phyloP scores from a whole-genome alignment of 2,329 filamentous ascomycete species.

The Trichoderma simmonsii region DNA sequence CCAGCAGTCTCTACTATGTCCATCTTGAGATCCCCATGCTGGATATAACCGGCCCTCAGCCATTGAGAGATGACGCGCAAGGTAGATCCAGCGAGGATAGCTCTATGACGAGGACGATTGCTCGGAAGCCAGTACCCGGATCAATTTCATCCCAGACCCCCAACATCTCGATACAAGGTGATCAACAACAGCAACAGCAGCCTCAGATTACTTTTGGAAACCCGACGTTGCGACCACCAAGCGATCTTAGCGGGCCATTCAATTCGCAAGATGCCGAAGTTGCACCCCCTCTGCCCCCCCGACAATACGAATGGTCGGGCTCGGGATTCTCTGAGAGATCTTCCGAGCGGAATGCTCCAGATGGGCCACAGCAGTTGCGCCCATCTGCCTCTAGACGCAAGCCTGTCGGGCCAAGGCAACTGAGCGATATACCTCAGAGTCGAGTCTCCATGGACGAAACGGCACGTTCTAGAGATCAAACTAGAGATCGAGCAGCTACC shows the following conservation, averaged over 20 bases:
- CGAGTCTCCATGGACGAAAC: background rate
- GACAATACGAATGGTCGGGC: constrained; percentile 15
- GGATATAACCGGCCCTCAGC: constrained; percentile 40
- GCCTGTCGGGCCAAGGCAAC: constrained; percentile 28
- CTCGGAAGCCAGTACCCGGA: constrained; percentile 50
- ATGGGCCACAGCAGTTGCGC: constrained; percentile 19
- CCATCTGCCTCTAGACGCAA: constrained; percentile 27
- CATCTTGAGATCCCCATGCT: constrained; percentile 62
- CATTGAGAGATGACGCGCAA: constrained; percentile 30
- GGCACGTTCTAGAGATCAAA: background rate
- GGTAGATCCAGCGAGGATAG: constrained; percentile 46
- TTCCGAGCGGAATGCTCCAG: constrained; percentile 7
- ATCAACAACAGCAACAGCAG: background rate
- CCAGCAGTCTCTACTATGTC: constrained; percentile 85
- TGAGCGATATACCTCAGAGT: background rate
- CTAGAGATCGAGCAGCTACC: constrained; percentile 2
- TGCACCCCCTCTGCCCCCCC: constrained; percentile 17
- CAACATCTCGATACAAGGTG: constrained; percentile 22
- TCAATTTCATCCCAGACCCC: constrained; percentile 29
- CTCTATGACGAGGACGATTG: constrained; percentile 44
- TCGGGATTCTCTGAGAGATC: constrained; percentile 18
- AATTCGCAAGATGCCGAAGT: constrained; percentile 22
- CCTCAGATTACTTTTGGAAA: background rate
- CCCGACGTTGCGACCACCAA: background rate
- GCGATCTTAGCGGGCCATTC: constrained; percentile 23